phyloP scores from a whole-genome alignment of 768 basidiomycete species.

The Dictyophora rubrovolvata region DNA sequence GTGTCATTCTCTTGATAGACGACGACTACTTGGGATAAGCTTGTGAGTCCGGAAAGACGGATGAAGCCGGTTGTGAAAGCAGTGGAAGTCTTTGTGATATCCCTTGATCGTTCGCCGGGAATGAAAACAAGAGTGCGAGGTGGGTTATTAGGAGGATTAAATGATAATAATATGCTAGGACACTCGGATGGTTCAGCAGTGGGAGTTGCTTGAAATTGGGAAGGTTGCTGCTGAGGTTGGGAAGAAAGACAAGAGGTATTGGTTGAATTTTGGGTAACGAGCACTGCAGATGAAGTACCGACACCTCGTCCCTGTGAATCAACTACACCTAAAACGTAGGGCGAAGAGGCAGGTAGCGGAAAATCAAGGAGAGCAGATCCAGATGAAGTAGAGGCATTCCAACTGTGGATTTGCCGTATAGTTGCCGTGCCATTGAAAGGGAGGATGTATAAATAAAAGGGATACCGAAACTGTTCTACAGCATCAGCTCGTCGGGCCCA shows the following conservation, averaged over 20 bases:
- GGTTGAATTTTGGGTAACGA: background rate
- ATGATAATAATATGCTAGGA: background rate
- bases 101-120: background rate
- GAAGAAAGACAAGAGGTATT: slow-evolving; percentile 2
- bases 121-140: slow-evolving; percentile 4
- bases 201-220: background rate
- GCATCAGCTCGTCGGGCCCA: background rate
- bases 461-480: slow-evolving; percentile 3
- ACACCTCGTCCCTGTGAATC: background rate
- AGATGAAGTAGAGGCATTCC: background rate
- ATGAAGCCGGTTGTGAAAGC: background rate
- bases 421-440: background rate
- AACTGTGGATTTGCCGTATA: background rate
- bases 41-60: background rate
- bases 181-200: background rate
- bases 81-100: background rate
- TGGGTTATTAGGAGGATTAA: background rate
- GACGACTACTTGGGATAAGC: slow-evolving; percentile 3
- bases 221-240: background rate
- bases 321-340: background rate
- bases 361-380: background rate
- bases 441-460: background rate
- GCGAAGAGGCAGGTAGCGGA: background rate
- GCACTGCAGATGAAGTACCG: background rate
- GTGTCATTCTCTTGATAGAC: background rate